A percentile compares a stretch with the other conserved stretches of the same genome.
Conservation (phyloP, 495 filamentous ascomycete genomes). For the Neurospora intermedia region DNA sequence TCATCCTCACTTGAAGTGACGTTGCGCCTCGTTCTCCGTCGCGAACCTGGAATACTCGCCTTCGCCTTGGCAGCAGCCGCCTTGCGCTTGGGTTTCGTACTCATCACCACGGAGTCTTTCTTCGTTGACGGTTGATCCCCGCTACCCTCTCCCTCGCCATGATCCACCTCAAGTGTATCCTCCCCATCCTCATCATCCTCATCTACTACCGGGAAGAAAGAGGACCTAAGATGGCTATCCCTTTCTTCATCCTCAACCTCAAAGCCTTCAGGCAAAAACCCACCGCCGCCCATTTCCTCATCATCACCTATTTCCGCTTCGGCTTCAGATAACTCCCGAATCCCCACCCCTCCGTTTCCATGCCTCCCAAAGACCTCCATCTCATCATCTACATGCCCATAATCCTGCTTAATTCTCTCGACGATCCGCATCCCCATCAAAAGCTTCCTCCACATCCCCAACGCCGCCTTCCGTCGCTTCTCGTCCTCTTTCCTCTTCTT, state of each 20-base stretch:
- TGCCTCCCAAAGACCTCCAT: constrained; percentile 29
- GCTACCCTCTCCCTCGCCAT: constrained; percentile 9
- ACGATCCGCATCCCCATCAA: constrained; percentile 74
- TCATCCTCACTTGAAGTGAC: constrained; percentile 13
- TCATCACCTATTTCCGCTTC: constrained; percentile 7
- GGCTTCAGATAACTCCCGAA: constrained; percentile 11
- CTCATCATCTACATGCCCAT: constrained; percentile 45
- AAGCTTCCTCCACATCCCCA: constrained; percentile 79
- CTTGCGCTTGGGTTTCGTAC: constrained; percentile 13
- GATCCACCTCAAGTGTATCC: constrained; percentile 21
- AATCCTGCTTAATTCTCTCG: constrained; percentile 67
- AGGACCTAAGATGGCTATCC: constrained; percentile 22
- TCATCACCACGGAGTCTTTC: constrained; percentile 10
- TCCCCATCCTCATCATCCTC: constrained; percentile 28
- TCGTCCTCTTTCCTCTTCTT: constrained; percentile 66
- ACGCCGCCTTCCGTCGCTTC: constrained; percentile 63
- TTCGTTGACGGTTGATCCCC: background rate
- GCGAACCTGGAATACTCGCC: background rate
- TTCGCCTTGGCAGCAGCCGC: constrained; percentile 4
- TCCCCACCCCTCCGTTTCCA: constrained; percentile 11
- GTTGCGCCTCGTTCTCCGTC: constrained; percentile 13
- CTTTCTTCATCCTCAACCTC: constrained; percentile 25
- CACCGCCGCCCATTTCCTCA: constrained; percentile 45
- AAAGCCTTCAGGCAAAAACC: constrained; percentile 44
- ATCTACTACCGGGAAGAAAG: constrained; percentile 28